Evolutionary conservation across 768 basidiomycete species (phyloP).

Genomic region (Dendrothele bispora): DNA sequence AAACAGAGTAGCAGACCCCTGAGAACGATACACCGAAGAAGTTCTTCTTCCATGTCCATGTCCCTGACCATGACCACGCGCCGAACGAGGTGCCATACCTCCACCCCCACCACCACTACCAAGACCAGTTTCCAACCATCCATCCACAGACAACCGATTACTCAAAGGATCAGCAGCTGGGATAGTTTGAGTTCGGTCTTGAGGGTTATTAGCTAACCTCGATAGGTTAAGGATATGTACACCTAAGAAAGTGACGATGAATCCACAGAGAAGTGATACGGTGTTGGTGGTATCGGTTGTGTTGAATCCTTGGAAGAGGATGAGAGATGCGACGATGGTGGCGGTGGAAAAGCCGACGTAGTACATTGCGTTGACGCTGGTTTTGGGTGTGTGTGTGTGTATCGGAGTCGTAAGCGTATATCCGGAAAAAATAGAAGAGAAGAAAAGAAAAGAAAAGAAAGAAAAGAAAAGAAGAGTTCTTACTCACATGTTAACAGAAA

Average conservation of each 20-base stretch:
- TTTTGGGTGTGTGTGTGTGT: no score
- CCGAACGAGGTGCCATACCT: conserved; percentile 29
- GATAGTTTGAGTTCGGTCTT: conserved; percentile 49
- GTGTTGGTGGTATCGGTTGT: conserved; percentile 81
- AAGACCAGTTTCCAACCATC: conserved; percentile 56
- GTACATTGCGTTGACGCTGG: conserved; percentile 95
- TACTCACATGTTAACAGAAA: conserved; percentile 95
- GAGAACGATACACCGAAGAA: conserved; percentile 66
- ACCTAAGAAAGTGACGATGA: conserved; percentile 91
- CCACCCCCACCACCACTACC: conserved; percentile 28
- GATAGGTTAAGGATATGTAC: conserved; percentile 93
- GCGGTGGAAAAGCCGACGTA: conserved; percentile 95
- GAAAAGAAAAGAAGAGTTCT: neutral
- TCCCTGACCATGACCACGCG: conserved; percentile 28
- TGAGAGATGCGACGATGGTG: conserved; percentile 91
- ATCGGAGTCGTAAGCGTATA: no score
- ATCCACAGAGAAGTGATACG: conserved; percentile 85
- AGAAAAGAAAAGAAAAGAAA: neutral
- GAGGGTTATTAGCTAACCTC: conserved; percentile 47
- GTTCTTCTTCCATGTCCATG: conserved; percentile 71
- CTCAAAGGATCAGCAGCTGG: conserved; percentile 76
- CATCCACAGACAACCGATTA: conserved; percentile 79
- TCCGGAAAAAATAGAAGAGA: conserved; percentile 6
- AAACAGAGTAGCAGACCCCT: conserved; percentile 69
- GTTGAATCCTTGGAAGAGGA: conserved; percentile 97